These are phyloP conservation scores for Ceratocystiopsis brevicomis DNA, from an alignment of 2,329 filamentous ascomycete genomes.

Conservation along the genomic window DNA sequence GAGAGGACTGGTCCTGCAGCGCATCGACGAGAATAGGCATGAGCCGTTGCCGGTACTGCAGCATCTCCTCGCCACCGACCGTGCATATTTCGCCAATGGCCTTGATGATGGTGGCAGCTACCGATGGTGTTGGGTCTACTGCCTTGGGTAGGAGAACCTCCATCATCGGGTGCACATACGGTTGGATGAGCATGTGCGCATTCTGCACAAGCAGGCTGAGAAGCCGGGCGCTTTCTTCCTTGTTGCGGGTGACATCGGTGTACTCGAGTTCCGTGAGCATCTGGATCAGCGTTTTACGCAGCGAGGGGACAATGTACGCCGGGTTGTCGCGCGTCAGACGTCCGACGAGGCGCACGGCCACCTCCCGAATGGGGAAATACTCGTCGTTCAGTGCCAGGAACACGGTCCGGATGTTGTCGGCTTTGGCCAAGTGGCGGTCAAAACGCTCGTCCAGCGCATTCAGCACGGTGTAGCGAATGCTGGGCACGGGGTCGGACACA, in stretches of 20 bases:
- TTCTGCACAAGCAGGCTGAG: constrained; percentile 86
- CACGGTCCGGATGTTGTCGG: constrained; percentile 87
- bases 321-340: constrained; percentile 81
- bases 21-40: constrained; percentile 94
- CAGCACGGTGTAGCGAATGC: constrained; percentile 76
- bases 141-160: constrained; percentile 87
- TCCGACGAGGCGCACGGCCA: constrained; percentile 89
- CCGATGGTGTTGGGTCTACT: constrained; percentile 63
- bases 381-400: constrained; percentile 96
- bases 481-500: constrained; percentile 76
- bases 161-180: constrained; percentile 94
- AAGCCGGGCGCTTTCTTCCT: constrained; percentile 87
- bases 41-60: constrained; percentile 70
- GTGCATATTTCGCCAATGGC: constrained; percentile 87
- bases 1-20: constrained; percentile 82
- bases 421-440: constrained; percentile 88
- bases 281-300: constrained; percentile 89
- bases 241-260: constrained; percentile 80
- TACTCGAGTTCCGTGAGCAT: constrained; percentile 93
- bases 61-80: constrained; percentile 87
- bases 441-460: constrained; percentile 83
- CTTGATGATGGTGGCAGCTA: constrained; percentile 86
- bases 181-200: constrained; percentile 80
- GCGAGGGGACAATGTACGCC: constrained; percentile 88
- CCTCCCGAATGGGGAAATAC: constrained; percentile 78